Base-by-base conservation (phyloP, 768 basidiomycete genomes). In the Collybia sordida region DNA sequence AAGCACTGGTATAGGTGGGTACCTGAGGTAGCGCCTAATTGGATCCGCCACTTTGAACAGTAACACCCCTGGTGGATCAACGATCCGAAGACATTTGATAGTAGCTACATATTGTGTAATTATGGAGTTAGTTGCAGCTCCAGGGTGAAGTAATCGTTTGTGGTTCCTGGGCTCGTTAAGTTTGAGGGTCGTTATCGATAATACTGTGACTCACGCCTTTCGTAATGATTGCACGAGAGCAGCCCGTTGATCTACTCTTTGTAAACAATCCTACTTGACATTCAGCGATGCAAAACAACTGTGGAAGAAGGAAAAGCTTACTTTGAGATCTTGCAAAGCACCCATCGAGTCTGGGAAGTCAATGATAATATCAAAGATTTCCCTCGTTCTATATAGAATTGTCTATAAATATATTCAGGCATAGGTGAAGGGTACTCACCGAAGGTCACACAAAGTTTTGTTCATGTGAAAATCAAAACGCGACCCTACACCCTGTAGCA, bases 291-390 rank as follows among this genome's bases (percentile, higher is more conserved):
- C 11, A n/a, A 21, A 34, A 34, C 14, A 34, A 34, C 14, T 3
- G 41, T 47, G 18, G 31, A 42, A 25, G 39, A 19, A 7, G 22
- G 36, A 34, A 18, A 14, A 1, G 46, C 53, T 9, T 52, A 91
- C 93, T 71, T 82, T 88, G 17, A 98, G 74, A 68, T 99, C 97
- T 49, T 88, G 79, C 17, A 98, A 69, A 0, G 93, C 94, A 3
- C 86, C 83, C 55, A 73, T 76, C 0, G 95, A 96, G 52, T 94
- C 90, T 0, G 96, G 94, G 58, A 83, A 95, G 59, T 96, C 92
- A 48, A 98, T 85, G 50, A 98, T 96, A 49, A 98, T 97, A 56
- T 96, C 93, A 62, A 97, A 98, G 17, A 98, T 87, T 64, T 98
- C 95, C 42, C 72, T 76, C 50, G 83, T 87, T 27, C 85, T 86